Conservation (phyloP, 805 yeast genomes). For the Saccharomycopsis capsularis region DNA sequence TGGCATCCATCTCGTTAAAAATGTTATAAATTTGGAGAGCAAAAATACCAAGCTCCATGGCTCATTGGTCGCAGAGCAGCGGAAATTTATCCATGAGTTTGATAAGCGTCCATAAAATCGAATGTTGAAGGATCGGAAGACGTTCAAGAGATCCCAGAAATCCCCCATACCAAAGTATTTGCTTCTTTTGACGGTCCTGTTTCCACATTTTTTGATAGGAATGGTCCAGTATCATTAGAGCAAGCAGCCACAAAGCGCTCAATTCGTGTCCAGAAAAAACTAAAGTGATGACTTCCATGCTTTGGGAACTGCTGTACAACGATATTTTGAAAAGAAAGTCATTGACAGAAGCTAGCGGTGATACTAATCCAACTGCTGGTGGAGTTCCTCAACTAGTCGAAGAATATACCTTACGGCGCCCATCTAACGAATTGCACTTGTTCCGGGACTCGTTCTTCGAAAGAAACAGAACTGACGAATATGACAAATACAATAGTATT, state of each 20-base stretch:
- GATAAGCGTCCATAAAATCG: no score
- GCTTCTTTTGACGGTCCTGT: no score
- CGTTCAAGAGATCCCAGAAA: conserved; percentile 2
- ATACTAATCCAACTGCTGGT: no score
- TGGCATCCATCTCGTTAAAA: background rate
- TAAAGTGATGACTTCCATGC: background rate
- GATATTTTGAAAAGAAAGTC: background rate
- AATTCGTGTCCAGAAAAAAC: background rate
- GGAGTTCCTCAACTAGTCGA: no score
- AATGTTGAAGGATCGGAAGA: conserved; percentile 3
- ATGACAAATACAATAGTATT: conserved; percentile 1
- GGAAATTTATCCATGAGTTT: conserved; percentile 9
- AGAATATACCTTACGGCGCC: no score
- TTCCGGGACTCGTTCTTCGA: conserved; percentile 15
- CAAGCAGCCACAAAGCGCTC: no score
- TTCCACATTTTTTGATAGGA: no score
- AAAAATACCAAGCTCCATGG: conserved; percentile 11
- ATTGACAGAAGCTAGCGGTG: no score
- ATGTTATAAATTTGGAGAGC: conserved; percentile 6
- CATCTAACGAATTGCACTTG: no score
- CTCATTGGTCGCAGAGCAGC: conserved; percentile 7
- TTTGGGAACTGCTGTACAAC: background rate
- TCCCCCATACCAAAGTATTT: background rate
- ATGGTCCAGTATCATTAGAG: no score
- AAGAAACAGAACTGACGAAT: background rate